These are phyloP conservation scores for Cystobasidium pallidum DNA, from an alignment of 1,284 basidiomycete genomes.

Conservation along the genomic window DNA sequence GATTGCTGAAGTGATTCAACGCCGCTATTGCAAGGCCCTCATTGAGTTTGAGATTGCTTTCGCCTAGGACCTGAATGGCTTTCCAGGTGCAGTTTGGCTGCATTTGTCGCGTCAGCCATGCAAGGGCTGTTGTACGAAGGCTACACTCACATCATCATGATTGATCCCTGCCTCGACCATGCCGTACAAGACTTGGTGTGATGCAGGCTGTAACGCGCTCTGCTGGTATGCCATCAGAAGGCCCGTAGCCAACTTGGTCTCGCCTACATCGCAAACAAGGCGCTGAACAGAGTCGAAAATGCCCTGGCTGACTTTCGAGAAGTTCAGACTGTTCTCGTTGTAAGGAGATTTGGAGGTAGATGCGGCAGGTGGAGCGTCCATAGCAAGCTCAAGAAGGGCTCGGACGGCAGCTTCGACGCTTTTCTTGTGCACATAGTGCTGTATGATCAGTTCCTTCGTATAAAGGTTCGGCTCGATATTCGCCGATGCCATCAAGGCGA, in stretches of 20 bases:
- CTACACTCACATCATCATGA: conserved; percentile 20
- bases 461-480: conserved; percentile 13
- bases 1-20: conserved; percentile 14
- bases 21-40: conserved; percentile 24
- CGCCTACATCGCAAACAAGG: conserved; percentile 27
- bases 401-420: conserved; percentile 36
- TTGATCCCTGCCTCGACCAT: conserved; percentile 15
- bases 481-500: conserved; percentile 23
- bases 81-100: conserved; percentile 23
- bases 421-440: conserved; percentile 12
- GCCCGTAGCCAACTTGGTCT: conserved; percentile 26
- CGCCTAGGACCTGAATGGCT: conserved; percentile 12
- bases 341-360: conserved; percentile 3
- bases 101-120: background rate
- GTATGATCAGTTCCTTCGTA: conserved; percentile 32
- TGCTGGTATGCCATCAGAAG: conserved; percentile 27
- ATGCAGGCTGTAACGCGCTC: background rate
- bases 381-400: conserved; percentile 15
- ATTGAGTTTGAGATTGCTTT: background rate
- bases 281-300: conserved; percentile 18
- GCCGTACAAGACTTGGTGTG: background rate
- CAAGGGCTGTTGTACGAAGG: background rate
- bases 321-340: conserved; percentile 4
- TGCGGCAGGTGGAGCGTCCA: background rate
- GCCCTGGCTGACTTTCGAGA: conserved; percentile 8